Evolutionary conservation across 768 basidiomycete species (phyloP).

Genomic region (Omphalotus guepiniiformis): DNA sequence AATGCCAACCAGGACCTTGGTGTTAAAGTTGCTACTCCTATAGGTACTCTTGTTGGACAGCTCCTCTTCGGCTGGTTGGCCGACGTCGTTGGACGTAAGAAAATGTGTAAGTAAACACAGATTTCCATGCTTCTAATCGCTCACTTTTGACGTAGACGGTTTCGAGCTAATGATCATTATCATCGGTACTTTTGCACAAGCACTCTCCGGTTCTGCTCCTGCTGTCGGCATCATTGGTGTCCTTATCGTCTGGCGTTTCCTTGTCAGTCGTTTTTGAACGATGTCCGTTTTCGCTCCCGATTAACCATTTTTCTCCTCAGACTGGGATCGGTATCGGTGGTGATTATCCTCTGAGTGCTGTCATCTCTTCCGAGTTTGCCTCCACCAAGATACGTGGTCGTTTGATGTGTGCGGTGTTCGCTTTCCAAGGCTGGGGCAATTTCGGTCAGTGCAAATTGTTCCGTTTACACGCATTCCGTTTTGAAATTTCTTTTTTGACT

Average conservation of each 20-base stretch:
- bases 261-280: constrained; percentile 31
- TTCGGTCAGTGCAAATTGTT: constrained; percentile 42
- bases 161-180: constrained; percentile 81
- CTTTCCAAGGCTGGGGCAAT: constrained; percentile 86
- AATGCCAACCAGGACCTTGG: constrained; percentile 61
- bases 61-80: constrained; percentile 79
- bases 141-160: constrained; percentile 42
- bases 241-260: constrained; percentile 80
- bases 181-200: constrained; percentile 73
- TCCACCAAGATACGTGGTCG: constrained; percentile 72
- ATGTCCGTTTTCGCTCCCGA: neutral
- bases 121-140: neutral
- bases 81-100: constrained; percentile 70
- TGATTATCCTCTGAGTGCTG: constrained; percentile 81
- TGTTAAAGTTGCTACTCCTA: constrained; percentile 72
- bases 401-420: constrained; percentile 88
- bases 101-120: constrained; percentile 58
- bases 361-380: constrained; percentile 89
- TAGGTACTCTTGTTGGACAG: constrained; percentile 74
- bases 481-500: neutral
- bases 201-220: constrained; percentile 62
- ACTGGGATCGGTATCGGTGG: constrained; percentile 86
- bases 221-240: constrained; percentile 72
- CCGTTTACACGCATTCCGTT: neutral
- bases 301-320: constrained; percentile 25